Percentiles rank a stretch among this genome's conserved stretches.
Evolutionary conservation across 192 early-diverging fungal species (phyloP).

Genomic region (Podila verticillata): DNA sequence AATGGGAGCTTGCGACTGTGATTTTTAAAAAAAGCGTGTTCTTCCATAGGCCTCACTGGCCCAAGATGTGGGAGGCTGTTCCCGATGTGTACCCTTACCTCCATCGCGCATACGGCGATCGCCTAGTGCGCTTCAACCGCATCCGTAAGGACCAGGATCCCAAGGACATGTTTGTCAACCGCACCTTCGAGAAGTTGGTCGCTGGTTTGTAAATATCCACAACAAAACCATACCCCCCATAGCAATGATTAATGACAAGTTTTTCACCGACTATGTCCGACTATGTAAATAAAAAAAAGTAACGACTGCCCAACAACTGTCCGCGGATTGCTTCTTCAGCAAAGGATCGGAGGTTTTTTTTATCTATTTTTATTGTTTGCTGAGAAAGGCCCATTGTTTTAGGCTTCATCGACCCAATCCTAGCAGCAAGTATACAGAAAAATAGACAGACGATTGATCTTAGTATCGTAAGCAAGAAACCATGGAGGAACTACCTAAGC

Average conservation of each 20-base stretch:
- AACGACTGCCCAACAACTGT: too few relatives aligned
- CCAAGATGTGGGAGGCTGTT: constrained; percentile 37
- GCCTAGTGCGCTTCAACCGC: constrained; percentile 24
- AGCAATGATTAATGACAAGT: too few relatives aligned
- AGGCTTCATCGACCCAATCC: constrained; percentile 29
- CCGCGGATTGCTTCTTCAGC: too few relatives aligned
- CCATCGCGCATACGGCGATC: constrained; percentile 12
- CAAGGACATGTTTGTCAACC: constrained; percentile 42
- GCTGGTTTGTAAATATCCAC: neutral
- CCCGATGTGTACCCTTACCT: constrained; percentile 7
- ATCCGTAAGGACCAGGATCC: constrained; percentile 50
- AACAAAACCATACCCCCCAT: neutral
- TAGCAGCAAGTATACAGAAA: neutral
- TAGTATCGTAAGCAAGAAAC: neutral
- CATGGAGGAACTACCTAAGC: too few relatives aligned
- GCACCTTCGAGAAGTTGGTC: constrained; percentile 9
- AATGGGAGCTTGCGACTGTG: too few relatives aligned
- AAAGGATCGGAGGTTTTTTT: too few relatives aligned
- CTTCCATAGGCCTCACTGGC: constrained; percentile 50
- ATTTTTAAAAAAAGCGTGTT: too few relatives aligned
- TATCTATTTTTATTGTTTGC: neutral
- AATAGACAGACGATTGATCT: neutral
- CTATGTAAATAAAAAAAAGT: neutral
- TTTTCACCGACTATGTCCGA: too few relatives aligned
- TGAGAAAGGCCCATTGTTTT: neutral